These are phyloP conservation scores for Phytopythium aichiense DNA, from an alignment of 352 stramenopile species.

Conservation along the genomic window DNA sequence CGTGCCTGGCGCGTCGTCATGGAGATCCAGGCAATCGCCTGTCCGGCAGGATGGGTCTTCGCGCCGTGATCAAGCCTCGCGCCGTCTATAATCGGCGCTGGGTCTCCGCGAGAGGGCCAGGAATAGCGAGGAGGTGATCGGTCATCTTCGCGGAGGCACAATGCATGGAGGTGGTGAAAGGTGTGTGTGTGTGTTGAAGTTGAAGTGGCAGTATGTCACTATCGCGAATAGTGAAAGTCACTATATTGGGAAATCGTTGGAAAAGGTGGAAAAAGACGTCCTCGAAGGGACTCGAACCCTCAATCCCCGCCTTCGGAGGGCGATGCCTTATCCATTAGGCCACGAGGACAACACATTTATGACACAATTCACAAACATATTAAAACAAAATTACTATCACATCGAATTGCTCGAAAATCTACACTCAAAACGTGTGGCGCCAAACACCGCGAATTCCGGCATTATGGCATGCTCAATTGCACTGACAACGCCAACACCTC, in stretches of 20 bases:
- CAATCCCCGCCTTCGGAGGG: constrained; percentile 28
- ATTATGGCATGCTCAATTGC: too few species aligned
- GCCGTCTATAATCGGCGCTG: neutral
- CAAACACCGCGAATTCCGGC: too few species aligned
- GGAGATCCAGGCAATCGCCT: neutral
- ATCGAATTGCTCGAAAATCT: neutral
- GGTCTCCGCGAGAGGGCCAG: neutral
- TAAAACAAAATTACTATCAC: neutral
- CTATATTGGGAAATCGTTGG: neutral
- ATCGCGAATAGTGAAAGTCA: neutral
- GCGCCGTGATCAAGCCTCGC: too few species aligned
- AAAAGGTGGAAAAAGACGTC: constrained; percentile 13
- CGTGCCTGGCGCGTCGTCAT: neutral
- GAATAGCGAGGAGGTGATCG: neutral
- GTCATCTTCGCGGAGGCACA: too few species aligned
- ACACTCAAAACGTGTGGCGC: too few species aligned
- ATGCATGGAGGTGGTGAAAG: too few species aligned
- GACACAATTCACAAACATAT: neutral
- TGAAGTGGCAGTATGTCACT: too few species aligned
- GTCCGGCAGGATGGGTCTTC: too few species aligned
- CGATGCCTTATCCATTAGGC: constrained; percentile 10
- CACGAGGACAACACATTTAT: constrained; percentile 13
- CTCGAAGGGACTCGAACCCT: constrained; percentile 30
- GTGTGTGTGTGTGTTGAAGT: too few species aligned
- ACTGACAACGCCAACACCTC: too few species aligned